Conservation (phyloP, 148 eudicot species). For the Camellia sinensis region DNA sequence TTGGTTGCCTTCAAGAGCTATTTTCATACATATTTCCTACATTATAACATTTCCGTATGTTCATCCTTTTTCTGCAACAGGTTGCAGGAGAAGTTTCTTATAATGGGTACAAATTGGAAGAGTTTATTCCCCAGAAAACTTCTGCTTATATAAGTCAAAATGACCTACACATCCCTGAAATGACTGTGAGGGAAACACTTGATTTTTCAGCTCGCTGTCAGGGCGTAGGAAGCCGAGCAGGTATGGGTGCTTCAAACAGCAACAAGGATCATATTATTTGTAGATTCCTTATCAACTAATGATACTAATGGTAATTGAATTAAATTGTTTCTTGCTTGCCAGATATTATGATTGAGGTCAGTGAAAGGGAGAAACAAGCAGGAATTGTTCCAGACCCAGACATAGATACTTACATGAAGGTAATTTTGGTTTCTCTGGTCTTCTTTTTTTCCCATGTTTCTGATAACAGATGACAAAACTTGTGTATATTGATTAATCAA, state of each 20-base stretch:
- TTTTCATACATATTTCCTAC: not conserved
- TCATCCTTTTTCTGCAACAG: slow-evolving; percentile 26
- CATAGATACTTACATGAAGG: slow-evolving; percentile 83
- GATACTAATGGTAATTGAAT: not conserved
- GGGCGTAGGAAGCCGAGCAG: slow-evolving; percentile 75
- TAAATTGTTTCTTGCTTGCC: not conserved
- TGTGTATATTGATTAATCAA: too few species aligned
- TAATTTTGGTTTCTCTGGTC: slow-evolving; percentile 11
- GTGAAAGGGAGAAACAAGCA: slow-evolving; percentile 70
- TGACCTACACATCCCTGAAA: slow-evolving; percentile 62
- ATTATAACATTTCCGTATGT: not conserved
- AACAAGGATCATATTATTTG: not conserved
- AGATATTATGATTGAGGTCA: slow-evolving; percentile 61
- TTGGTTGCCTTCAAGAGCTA: not conserved
- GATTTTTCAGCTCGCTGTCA: slow-evolving; percentile 80
- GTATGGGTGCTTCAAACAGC: slow-evolving; percentile 22
- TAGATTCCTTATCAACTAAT: not conserved
- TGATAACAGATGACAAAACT: too few species aligned
- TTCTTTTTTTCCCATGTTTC: not conserved
- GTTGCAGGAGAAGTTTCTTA: slow-evolving; percentile 57
- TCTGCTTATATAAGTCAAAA: slow-evolving; percentile 75
- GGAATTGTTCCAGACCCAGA: slow-evolving; percentile 77
- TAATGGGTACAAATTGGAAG: slow-evolving; percentile 63
- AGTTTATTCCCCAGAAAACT: slow-evolving; percentile 68
- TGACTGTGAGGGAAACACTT: slow-evolving; percentile 77